Evolutionary conservation across 257 asterid species (phyloP).

Genomic region (Agastache rugosa): DNA sequence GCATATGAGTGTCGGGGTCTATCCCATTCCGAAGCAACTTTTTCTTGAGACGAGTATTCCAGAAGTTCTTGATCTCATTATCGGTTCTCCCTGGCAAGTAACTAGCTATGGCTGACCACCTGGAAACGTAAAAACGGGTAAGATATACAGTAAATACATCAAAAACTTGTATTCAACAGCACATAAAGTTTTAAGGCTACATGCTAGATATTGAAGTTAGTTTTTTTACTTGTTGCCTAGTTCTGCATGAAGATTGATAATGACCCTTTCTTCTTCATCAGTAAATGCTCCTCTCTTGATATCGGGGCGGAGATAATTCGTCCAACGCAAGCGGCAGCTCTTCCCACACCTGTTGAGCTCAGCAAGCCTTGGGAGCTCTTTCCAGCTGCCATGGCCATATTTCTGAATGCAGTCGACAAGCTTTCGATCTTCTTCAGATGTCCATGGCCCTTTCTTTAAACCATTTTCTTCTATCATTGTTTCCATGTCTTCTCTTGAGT

Average conservation of each 20-base stretch:
- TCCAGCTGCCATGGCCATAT: conserved; percentile 49
- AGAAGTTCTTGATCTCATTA: conserved; percentile 50
- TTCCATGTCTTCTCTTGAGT: conserved; percentile 8
- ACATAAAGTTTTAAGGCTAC: conserved; percentile 8
- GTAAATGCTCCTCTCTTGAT: conserved; percentile 49
- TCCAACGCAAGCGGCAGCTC: conserved; percentile 53
- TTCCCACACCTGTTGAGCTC: conserved; percentile 54
- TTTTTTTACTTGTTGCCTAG: conserved; percentile 47
- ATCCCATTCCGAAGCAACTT: conserved; percentile 43
- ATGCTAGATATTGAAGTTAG: neutral
- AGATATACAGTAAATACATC: neutral
- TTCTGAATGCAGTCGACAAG: conserved; percentile 45
- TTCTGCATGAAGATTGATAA: conserved; percentile 45
- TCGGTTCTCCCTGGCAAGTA: conserved; percentile 49
- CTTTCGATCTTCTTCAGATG: conserved; percentile 48
- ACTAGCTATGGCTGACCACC: conserved; percentile 51
- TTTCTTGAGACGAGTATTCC: conserved; percentile 48
- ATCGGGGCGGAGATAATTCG: conserved; percentile 53
- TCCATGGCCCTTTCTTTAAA: conserved; percentile 51
- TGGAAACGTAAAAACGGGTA: neutral
- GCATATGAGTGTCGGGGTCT: conserved; percentile 46
- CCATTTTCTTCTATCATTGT: conserved; percentile 21
- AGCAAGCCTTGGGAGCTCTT: conserved; percentile 41
- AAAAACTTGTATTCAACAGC: neutral
- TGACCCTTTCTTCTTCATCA: conserved; percentile 38